phyloP scores from a whole-genome alignment of 164 flowering plant genomes.

The Tetracentron sinense region DNA sequence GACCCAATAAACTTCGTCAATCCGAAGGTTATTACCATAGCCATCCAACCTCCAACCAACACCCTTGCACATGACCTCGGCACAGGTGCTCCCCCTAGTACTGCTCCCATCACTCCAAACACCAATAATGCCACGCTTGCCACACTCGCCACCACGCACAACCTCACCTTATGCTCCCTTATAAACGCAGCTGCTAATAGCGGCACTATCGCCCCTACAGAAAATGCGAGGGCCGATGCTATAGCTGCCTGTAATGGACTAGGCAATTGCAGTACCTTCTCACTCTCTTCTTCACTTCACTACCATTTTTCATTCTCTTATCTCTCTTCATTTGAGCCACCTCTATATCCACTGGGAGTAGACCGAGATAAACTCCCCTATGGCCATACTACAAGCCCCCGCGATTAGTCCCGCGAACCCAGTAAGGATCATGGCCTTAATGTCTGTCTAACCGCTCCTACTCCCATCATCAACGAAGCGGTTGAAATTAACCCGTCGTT shows the following conservation, averaged over 20 bases:
- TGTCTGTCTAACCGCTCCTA: slow-evolving; percentile 15
- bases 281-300: background rate
- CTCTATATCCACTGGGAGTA: slow-evolving; percentile 21
- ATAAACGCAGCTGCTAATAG: slow-evolving; percentile 18
- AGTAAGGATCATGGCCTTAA: slow-evolving; percentile 15
- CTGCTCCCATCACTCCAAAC: slow-evolving; percentile 16
- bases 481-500: slow-evolving; percentile 19
- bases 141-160: slow-evolving; percentile 13
- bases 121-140: slow-evolving; percentile 14
- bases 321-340: slow-evolving; percentile 22
- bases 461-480: slow-evolving; percentile 23
- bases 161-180: slow-evolving; percentile 10
- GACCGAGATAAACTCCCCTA: slow-evolving; percentile 21
- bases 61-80: slow-evolving; percentile 13
- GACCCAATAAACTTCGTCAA: slow-evolving; percentile 10
- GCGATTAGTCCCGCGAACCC: slow-evolving; percentile 21
- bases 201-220: slow-evolving; percentile 16
- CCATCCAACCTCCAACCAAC: slow-evolving; percentile 21
- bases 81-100: slow-evolving; percentile 12
- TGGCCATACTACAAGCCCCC: slow-evolving; percentile 24
- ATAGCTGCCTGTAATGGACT: slow-evolving; percentile 14
- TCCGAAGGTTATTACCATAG: slow-evolving; percentile 19
- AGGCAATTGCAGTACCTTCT: slow-evolving; percentile 9
- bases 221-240: slow-evolving; percentile 18
- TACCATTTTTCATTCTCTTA: too few relatives aligned